Percentiles rank a stretch among this genome's conserved stretches.
phyloP scores from a whole-genome alignment of 768 basidiomycete species.

The Lentinula sp. region DNA sequence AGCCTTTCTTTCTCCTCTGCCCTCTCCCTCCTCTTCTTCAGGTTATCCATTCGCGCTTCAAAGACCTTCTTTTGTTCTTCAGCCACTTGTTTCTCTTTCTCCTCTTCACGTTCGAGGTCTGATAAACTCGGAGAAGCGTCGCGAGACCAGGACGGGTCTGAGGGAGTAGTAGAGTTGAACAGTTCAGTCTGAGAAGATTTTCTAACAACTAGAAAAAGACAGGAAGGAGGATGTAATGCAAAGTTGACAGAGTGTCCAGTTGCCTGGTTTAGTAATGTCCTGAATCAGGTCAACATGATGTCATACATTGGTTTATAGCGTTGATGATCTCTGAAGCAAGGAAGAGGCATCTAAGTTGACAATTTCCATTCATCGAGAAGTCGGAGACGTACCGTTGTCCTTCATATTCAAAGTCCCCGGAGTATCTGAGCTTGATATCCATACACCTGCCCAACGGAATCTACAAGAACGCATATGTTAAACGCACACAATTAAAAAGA shows the following conservation, averaged over 20 bases:
- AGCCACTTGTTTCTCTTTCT: too few species aligned
- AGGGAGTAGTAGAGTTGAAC: neutral
- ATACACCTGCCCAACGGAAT: slow-evolving; percentile 84
- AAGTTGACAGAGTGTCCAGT: too few species aligned
- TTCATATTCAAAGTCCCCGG: slow-evolving; percentile 84
- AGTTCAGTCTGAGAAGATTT: slow-evolving; percentile 8
- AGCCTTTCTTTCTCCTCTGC: too few species aligned
- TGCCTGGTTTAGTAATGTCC: too few species aligned
- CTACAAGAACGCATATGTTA: slow-evolving; percentile 28
- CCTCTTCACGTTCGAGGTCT: neutral
- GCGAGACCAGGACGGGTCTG: too few species aligned
- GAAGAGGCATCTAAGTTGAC: neutral
- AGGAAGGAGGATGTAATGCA: too few species aligned
- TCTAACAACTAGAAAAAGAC: too few species aligned
- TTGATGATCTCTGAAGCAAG: slow-evolving; percentile 74
- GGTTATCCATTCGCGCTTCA: too few species aligned
- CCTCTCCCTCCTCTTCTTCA: too few species aligned
- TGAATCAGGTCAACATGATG: neutral
- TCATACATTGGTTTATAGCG: slow-evolving; percentile 93
- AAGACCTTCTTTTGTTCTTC: too few species aligned
- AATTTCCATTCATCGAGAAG: neutral
- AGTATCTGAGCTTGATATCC: slow-evolving; percentile 88
- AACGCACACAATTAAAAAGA: slow-evolving; percentile 2
- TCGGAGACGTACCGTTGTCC: slow-evolving; percentile 56
- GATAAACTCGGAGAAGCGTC: too few species aligned